Base-by-base conservation (phyloP, 2,329 filamentous ascomycete species). In the Ramichloridium luteum region DNA sequence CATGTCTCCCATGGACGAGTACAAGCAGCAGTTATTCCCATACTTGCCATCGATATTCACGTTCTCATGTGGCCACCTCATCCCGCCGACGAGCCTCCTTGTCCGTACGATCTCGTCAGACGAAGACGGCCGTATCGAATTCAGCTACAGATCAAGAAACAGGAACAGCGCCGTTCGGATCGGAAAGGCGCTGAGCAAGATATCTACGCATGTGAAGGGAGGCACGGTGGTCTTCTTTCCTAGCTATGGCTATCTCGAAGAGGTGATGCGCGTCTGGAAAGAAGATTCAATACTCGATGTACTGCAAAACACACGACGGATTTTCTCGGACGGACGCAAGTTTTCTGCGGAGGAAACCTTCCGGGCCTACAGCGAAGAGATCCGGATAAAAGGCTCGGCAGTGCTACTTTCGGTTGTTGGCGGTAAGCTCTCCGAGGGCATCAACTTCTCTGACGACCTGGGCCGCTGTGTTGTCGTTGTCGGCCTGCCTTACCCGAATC, bases 1-100 rank as follows among this genome's bases (percentile, higher is more conserved):
- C 15, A 96, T 98, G 90, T 93, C 90, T 2, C 90, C 90, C 56
- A 93, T 96, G 63, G 72, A 78, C 14, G 90, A 96, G 58, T 98
- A 93, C 57, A 76, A 71, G 20, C 70, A 79, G 3, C 82, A 94
- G 47, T 66, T 98, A 0, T 90, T 98, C 40, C 81, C 88, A 0
- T 78, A 81, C 29, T 56, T 93, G 0, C 53, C 70, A 0, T 45
- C 66, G 35, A 70, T 96, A 27, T 77, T 70, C 6, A 93, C 82
- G 0, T 70, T 94, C 16, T 94, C 85, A 44, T 98, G 88, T 53
- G 86, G 84, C 0, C 90, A 98, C 57, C 86, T 98, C 27, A 92
- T 98, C 32, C 88, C 90, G 0, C 58, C 72, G 0, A 72, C 75
- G 3, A 93, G 85, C 41, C 68, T 98, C 2, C 74, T 83, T 32